phyloP scores from a whole-genome alignment of 495 filamentous ascomycete species.

The Chaetomium tenue region DNA sequence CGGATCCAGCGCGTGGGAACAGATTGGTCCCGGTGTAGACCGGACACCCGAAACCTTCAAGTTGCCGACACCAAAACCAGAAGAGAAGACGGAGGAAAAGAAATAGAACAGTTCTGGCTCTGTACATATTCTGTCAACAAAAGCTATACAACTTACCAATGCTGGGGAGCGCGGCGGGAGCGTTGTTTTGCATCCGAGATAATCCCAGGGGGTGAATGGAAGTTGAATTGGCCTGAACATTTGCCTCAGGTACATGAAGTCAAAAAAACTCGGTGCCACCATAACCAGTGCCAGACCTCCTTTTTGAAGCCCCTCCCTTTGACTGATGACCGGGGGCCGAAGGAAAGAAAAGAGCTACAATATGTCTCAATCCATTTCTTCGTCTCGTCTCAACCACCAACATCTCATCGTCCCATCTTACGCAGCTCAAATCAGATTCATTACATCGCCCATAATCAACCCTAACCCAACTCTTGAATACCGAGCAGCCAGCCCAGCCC shows the following conservation, averaged over 20 bases:
- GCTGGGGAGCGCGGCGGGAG: neutral
- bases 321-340: no score
- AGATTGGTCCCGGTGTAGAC: constrained; percentile 78
- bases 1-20: constrained; percentile 80
- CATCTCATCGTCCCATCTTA: no score
- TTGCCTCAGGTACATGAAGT: neutral
- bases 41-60: constrained; percentile 87
- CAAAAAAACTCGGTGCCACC: neutral
- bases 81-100: constrained; percentile 89
- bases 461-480: neutral
- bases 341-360: no score
- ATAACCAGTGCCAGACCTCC: no score
- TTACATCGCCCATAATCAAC: neutral
- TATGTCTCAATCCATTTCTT: no score
- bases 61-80: constrained; percentile 90
- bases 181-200: neutral
- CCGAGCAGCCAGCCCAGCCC: neutral
- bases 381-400: no score
- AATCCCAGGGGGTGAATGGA: neutral
- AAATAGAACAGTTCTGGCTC: constrained; percentile 56
- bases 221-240: neutral
- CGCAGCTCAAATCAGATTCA: neutral
- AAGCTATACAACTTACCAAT: constrained; percentile 14
- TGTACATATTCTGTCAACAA: constrained; percentile 33
- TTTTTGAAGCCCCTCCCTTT: no score